These are phyloP conservation scores for Talaromyces sp. DNA, from an alignment of 2,329 filamentous ascomycete genomes.

Conservation along the genomic window DNA sequence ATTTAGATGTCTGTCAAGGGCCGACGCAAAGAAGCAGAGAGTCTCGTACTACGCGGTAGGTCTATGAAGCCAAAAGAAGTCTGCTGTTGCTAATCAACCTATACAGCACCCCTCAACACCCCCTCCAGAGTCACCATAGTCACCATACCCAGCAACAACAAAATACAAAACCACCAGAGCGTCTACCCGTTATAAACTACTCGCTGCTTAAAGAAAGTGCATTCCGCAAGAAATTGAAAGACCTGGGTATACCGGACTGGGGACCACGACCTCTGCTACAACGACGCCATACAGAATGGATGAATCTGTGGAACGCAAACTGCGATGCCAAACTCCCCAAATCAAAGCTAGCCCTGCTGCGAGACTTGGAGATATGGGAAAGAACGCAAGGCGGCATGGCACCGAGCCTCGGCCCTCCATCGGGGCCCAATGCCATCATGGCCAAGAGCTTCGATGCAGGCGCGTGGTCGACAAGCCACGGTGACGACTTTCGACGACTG, in stretches of 20 bases:
- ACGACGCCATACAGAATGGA: constrained; percentile 82
- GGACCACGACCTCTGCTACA: constrained; percentile 68
- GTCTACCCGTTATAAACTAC: constrained; percentile 78
- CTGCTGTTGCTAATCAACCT: neutral
- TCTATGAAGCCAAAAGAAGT: neutral
- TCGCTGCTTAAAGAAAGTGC: constrained; percentile 73
- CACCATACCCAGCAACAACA: constrained; percentile 1
- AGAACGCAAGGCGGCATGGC: constrained; percentile 65
- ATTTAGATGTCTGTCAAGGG: constrained; percentile 64
- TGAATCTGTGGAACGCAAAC: constrained; percentile 95
- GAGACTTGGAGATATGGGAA: constrained; percentile 83
- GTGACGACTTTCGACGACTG: constrained; percentile 68
- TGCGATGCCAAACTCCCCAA: constrained; percentile 76
- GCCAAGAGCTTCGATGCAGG: constrained; percentile 82
- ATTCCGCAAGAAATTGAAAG: constrained; percentile 72
- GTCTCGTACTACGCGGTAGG: constrained; percentile 22
- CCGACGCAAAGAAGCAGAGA: constrained; percentile 13
- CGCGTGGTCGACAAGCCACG: constrained; percentile 69
- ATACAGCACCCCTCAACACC: constrained; percentile 1
- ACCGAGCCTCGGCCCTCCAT: constrained; percentile 20
- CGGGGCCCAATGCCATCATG: constrained; percentile 51
- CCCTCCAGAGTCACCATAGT: neutral
- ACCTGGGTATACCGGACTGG: constrained; percentile 68
- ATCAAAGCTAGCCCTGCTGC: constrained; percentile 63
- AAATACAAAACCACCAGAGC: constrained; percentile 46